Evolutionary conservation across 1,284 basidiomycete genomes (phyloP).

Genomic region (Ustilago sp.): DNA sequence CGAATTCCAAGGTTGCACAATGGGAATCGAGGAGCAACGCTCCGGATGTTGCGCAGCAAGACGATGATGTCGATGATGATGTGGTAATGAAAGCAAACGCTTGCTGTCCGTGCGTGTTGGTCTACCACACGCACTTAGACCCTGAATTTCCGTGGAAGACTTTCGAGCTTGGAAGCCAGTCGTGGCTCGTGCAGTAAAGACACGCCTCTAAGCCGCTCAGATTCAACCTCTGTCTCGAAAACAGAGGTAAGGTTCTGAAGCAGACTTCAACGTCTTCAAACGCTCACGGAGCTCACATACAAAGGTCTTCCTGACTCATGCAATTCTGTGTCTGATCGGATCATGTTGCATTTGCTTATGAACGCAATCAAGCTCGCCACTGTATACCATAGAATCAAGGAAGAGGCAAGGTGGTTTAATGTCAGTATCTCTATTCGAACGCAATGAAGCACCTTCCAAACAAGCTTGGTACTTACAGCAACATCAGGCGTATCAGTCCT

Average conservation of each 20-base stretch:
- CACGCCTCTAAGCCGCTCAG: too few species aligned
- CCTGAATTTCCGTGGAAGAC: slow-evolving; percentile 7
- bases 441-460: too few species aligned
- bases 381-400: not conserved
- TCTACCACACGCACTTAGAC: slow-evolving; percentile 30
- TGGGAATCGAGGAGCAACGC: too few species aligned
- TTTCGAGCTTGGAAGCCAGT: not conserved
- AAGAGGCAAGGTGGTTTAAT: not conserved
- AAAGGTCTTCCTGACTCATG: not conserved
- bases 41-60: too few species aligned
- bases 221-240: too few species aligned
- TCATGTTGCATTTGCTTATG: not conserved
- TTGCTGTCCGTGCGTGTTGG: not conserved
- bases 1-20: too few species aligned
- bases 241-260: too few species aligned
- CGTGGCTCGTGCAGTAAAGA: slow-evolving; percentile 25
- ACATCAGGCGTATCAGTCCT: slow-evolving; percentile 66
- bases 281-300: slow-evolving; percentile 1
- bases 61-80: slow-evolving; percentile 9
- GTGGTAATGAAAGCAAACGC: not conserved
- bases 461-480: slow-evolving; percentile 31
- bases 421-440: not conserved
- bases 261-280: not conserved
- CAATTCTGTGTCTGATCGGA: not conserved
- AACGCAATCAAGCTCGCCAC: slow-evolving; percentile 28